phyloP scores from a whole-genome alignment of 345 rosid species.

The Heritiera fomes region DNA sequence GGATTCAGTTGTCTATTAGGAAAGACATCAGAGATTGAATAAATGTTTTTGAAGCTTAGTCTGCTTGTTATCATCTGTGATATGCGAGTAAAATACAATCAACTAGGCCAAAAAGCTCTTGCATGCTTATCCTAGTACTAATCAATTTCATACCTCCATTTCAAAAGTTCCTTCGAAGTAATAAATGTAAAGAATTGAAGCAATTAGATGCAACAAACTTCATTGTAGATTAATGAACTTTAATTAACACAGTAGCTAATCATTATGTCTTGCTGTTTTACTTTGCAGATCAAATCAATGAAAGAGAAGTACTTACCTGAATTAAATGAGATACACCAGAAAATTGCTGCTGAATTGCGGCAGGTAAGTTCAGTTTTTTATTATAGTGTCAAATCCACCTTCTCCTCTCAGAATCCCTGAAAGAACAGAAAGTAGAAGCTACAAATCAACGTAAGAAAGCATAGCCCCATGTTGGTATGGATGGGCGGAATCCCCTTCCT shows the following conservation, averaged over 20 bases:
- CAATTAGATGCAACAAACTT: neutral
- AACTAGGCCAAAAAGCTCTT: no score
- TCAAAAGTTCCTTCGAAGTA: no score
- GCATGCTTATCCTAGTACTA: no score
- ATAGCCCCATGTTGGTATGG: no score
- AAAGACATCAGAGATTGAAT: no score
- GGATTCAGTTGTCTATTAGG: no score
- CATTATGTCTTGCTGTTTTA: neutral
- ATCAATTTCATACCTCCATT: no score
- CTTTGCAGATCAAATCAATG: slow-evolving; percentile 32
- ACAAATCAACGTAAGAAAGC: neutral
- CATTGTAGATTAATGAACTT: neutral
- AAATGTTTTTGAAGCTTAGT: no score
- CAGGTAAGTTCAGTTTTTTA: slow-evolving; percentile 32
- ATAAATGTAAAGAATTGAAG: neutral
- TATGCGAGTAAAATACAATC: no score
- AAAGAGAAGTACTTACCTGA: slow-evolving; percentile 29
- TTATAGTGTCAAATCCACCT: neutral
- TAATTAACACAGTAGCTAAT: neutral
- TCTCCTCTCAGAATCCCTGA: neutral
- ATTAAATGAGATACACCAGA: slow-evolving; percentile 32
- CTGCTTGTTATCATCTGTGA: no score
- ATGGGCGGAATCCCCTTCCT: neutral
- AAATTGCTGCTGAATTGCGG: slow-evolving; percentile 24
- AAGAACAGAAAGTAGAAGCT: neutral